Base-by-base conservation (phyloP, 805 yeast genomes). In the Teunomyces panamensis region DNA sequence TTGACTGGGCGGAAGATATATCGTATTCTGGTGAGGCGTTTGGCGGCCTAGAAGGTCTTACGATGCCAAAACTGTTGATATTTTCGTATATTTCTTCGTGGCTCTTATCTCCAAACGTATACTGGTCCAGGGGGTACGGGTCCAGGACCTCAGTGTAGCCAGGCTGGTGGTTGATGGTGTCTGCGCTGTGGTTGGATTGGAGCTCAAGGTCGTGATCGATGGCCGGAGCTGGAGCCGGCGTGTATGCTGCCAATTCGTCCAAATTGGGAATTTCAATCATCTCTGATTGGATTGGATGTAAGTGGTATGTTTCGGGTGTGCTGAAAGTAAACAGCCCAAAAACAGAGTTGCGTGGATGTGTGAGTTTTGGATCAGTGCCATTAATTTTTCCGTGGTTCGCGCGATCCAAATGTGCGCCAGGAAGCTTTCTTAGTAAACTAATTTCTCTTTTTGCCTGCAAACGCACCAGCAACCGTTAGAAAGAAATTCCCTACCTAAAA, bases 231-330 rank as follows among this genome's bases (percentile, higher is more conserved):
- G 24, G 49, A 26, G 59, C 34, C 33, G 48, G 48, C 29, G 60
- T 34, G 35, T 54, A 46, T 28, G 48, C 46, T 34, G 54, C 45
- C 48, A 56, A 45, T 20, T 67, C 69, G 30, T 69, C 74, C 52
- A 73, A 61, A 51, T 69, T 71, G 6, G 78, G 78, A 32, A 73
- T 73, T 51, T 73, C 77, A 47, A 73, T 73, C 78, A 73, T 73
- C 37, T 43, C 41, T 37, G 41, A 37, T 20, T 26, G 24, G 24
- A 20, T 20, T 20, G 24, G 6, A 20, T 20, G 17, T 10, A 5
- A 10, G 5, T 7, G 11, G 10, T 7, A 2, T 26, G 29, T 26
- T 37, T 6, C 16, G 13, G 9, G 9, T 13, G 34, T 10, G 14
- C 17, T 13, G 14, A 14, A 30, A 32, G 34, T 13, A 32, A 16